A percentile compares a stretch with the other conserved stretches of the same genome.
Conservation (phyloP, 73 alveolate species). For the Tetrahymena elliotti region DNA sequence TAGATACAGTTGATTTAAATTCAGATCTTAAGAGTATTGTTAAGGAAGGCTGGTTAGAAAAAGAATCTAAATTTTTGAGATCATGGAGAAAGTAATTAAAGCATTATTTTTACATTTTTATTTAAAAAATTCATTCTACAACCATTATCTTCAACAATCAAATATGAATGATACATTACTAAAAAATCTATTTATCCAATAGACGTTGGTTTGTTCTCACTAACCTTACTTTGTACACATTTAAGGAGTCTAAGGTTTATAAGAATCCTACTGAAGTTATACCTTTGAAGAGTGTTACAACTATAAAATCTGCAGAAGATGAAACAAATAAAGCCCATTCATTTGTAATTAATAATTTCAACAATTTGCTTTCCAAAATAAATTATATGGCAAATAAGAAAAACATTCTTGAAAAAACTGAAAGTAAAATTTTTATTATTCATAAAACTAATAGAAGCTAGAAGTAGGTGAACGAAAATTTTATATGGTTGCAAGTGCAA, state of each 20-base stretch:
- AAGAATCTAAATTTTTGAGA: slow-evolving; percentile 67
- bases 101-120: neutral
- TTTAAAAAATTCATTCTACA: neutral
- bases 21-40: slow-evolving; percentile 48
- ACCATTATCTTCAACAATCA: neutral
- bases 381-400: neutral
- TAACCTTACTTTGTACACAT: slow-evolving; percentile 55
- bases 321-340: slow-evolving; percentile 56
- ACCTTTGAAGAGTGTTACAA: slow-evolving; percentile 52
- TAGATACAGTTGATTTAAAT: neutral
- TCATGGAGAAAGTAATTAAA: slow-evolving; percentile 78
- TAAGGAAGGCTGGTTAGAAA: slow-evolving; percentile 84
- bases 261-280: slow-evolving; percentile 79
- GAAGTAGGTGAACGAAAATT: slow-evolving; percentile 56
- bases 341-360: slow-evolving; percentile 36
- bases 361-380: neutral
- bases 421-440: neutral
- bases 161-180: neutral
- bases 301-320: slow-evolving; percentile 79
- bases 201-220: slow-evolving; percentile 79
- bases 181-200: neutral
- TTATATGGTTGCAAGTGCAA: slow-evolving; percentile 63
- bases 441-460: slow-evolving; percentile 56
- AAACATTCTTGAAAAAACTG: neutral
- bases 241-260: slow-evolving; percentile 57